Evolutionary conservation across 192 early-diverging fungal species (phyloP), one percentile per base, ranked within the genome.

Genomic region (Coemansia sp.): DNA sequence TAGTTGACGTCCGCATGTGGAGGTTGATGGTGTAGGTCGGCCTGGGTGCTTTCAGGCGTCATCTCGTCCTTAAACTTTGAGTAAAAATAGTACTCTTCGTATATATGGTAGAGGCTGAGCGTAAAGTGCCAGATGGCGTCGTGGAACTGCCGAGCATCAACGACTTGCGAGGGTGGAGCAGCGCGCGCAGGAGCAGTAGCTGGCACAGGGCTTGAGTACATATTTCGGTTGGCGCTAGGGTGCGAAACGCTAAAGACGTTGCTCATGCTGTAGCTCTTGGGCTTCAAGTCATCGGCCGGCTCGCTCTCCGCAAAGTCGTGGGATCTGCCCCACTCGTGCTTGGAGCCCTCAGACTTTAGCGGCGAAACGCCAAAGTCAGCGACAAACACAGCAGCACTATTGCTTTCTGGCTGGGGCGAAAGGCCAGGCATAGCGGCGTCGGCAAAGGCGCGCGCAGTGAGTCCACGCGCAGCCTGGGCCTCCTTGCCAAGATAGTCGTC

Each of bases 121-220:
- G 80, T 82, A 55, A 75, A 82, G 59, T 82, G 80, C 80, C 80
- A 82, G 46, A 82, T 55, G 9, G 80, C 80, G 36, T 82, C 80
- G 40, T 82, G 75, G 75, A 82, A 77, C 43, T 65, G 75, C 10
- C 80, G 80, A 46, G 73, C 63, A 31, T 82, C 75, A 15, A 74
- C 42, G 10, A 27, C 5, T 33, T 40, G 49, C 33, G 49, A 16
- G 55, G 24, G 41, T 41, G 20, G 40, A 65, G 54, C 38, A 24
- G 31, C 43, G 29, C 38, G 65, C 46, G 49, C n/a, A 3, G 54
- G 13, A 7, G 27, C 10, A 27, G 54, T 15, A 5, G 54, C 27
- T 12, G 54, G 54, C 24, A 15, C 18, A 29, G 47, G 13, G 51
- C 65, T 61, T 36, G 65, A n/a, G 22, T 63, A 33, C 2, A 41